Base-by-base conservation (phyloP, 345 rosid genomes). In the Physaria fendleri region DNA sequence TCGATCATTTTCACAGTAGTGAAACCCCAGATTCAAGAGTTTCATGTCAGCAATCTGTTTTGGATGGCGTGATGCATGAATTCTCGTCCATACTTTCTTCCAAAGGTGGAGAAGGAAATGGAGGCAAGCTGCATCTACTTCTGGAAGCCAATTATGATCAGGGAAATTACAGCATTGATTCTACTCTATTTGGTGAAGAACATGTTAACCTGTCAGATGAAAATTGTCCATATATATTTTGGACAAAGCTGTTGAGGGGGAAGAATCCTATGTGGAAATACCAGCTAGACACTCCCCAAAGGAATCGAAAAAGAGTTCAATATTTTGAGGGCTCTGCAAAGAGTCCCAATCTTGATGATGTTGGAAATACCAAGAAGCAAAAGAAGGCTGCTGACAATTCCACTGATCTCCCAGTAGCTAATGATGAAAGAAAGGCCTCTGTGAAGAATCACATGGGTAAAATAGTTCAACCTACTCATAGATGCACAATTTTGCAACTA, bases 231-330 rank as follows among this genome's bases (percentile, higher is more conserved):
- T 79, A 81, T 45, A 28, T 76, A 20, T 87, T 87, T 68, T 89
- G 99, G 99, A 64, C 76, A 69, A 83, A 76, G 51, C 75, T 87
- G 62, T 67, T 87, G 29, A 74, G 68, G n/a, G 86, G 79, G 34
- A 85, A 72, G 76, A 44, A 44, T 48, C 97, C 94, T 22, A 33
- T 32, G 49, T 93, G 99, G 97, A 93, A 71, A 69, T 85, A 80
- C 72, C 20, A 38, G 38, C 74, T 83, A 53, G 69, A 41, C 72
- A 76, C 76, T 57, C 66, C 81, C 23, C 94, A 76, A 29, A 80
- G 94, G 71, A 81, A 57, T 45, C 79, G 92, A 27, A 93, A 93
- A 76, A 82, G 88, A 75, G 76, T 62, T 41, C 77, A 57, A 18
- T 55, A 56, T 68, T 46, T 63, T 71, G 80, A 73, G 47, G 62